Conservation (phyloP, 257 asterid species). For the Capsicum baccatum region DNA sequence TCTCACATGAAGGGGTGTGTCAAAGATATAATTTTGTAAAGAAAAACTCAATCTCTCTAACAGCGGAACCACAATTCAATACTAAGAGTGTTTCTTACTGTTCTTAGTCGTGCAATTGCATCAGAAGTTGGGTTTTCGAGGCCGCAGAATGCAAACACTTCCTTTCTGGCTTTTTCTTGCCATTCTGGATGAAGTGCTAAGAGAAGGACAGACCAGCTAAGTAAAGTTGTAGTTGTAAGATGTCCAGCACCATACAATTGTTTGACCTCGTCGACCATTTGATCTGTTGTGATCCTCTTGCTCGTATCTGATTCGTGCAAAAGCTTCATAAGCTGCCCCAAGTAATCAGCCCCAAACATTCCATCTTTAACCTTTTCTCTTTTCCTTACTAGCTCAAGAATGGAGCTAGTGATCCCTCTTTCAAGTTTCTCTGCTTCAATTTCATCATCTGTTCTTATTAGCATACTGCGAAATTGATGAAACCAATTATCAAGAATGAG, state of each 20-base stretch:
- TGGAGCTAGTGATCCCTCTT: slow-evolving; percentile 47
- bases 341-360: slow-evolving; percentile 50
- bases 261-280: slow-evolving; percentile 62
- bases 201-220: slow-evolving; percentile 57
- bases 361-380: slow-evolving; percentile 40
- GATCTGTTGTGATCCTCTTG: slow-evolving; percentile 49
- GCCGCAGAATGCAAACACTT: slow-evolving; percentile 46
- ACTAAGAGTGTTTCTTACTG: slow-evolving; percentile 35
- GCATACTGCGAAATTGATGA: slow-evolving; percentile 32
- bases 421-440: slow-evolving; percentile 63
- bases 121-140: slow-evolving; percentile 48
- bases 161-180: slow-evolving; percentile 69
- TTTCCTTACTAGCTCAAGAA: slow-evolving; percentile 51
- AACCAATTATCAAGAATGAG: background rate
- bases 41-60: background rate
- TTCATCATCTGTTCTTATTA: slow-evolving; percentile 54
- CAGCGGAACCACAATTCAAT: background rate
- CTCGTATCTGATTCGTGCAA: slow-evolving; percentile 41
- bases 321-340: slow-evolving; percentile 55
- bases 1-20: background rate
- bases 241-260: slow-evolving; percentile 58
- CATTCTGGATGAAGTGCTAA: slow-evolving; percentile 57
- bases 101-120: slow-evolving; percentile 60
- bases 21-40: background rate
- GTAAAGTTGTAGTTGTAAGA: slow-evolving; percentile 53